These are phyloP conservation scores for Termitomyces sp. DNA, from an alignment of 768 basidiomycete species.

Conservation along the genomic window DNA sequence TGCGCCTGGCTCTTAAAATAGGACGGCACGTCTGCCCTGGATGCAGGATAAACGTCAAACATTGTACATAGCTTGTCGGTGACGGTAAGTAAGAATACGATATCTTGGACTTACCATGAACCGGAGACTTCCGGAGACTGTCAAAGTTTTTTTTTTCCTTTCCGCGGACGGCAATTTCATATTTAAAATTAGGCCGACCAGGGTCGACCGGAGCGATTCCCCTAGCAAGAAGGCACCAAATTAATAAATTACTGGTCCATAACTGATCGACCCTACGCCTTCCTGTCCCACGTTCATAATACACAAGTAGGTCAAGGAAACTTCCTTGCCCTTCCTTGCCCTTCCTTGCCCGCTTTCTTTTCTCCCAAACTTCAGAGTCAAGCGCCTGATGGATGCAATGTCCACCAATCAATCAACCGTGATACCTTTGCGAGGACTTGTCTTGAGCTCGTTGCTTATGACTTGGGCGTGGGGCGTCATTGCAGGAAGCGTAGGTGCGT, in stretches of 20 bases:
- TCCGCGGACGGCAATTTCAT: not conserved
- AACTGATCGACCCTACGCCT: not conserved
- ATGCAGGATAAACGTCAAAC: too few relatives aligned
- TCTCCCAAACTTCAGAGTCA: not conserved
- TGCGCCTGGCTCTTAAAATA: too few relatives aligned
- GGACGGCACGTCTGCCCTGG: too few relatives aligned
- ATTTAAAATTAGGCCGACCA: not conserved
- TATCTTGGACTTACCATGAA: too few relatives aligned
- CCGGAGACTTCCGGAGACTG: too few relatives aligned
- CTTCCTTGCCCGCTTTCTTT: not conserved
- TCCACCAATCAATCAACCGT: not conserved
- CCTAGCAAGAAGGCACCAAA: not conserved
- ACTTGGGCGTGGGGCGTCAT: slow-evolving; percentile 19
- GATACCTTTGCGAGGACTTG: slow-evolving; percentile 10
- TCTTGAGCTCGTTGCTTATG: slow-evolving; percentile 15
- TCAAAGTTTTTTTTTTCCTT: too few relatives aligned
- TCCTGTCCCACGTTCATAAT: not conserved
- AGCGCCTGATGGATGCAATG: not conserved
- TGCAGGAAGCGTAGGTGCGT: slow-evolving; percentile 17
- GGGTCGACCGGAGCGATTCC: not conserved
- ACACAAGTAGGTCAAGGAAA: not conserved
- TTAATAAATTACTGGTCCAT: not conserved
- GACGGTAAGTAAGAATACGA: too few relatives aligned
- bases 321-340: too few relatives aligned
- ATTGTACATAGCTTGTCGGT: too few relatives aligned